A percentile compares a stretch with the other conserved stretches of the same genome.
These are phyloP conservation scores for Lipomyces sp. DNA, from an alignment of 805 yeast species.

Conservation along the genomic window DNA sequence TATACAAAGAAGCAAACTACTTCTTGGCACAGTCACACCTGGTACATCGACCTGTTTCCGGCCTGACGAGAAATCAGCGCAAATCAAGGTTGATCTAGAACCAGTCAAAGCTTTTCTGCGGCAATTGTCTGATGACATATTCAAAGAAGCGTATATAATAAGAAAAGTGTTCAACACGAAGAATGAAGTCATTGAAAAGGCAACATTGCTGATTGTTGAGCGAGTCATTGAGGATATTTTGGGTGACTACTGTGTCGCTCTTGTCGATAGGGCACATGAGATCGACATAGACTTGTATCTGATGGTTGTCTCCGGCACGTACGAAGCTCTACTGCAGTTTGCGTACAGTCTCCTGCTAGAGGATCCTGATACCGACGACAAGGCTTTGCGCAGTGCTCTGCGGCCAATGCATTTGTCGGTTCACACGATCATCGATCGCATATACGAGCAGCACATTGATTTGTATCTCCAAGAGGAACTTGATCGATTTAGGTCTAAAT, in stretches of 20 bases:
- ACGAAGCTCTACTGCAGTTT: conserved; percentile 36
- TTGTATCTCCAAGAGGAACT: conserved; percentile 44
- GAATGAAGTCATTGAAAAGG: conserved; percentile 48
- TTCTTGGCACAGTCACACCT: conserved; percentile 21
- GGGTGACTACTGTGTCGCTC: conserved; percentile 38
- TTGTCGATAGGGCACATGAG: conserved; percentile 38
- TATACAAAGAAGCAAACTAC: conserved; percentile 37
- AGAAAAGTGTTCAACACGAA: conserved; percentile 53
- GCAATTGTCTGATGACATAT: conserved; percentile 48
- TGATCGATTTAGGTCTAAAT: conserved; percentile 38
- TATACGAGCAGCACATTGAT: conserved; percentile 41
- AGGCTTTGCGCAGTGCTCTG: conserved; percentile 10
- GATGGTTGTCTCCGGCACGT: conserved; percentile 49
- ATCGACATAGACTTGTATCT: conserved; percentile 43
- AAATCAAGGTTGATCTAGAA: conserved; percentile 34
- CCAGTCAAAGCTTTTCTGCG: conserved; percentile 34
- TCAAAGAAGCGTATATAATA: conserved; percentile 49
- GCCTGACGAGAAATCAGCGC: conserved; percentile 17
- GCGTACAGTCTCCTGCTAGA: conserved; percentile 40
- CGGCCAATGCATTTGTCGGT: conserved; percentile 34
- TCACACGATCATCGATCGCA: conserved; percentile 37
- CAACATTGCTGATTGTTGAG: conserved; percentile 54
- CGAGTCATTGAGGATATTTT: conserved; percentile 48
- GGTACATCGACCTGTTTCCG: conserved; percentile 23
- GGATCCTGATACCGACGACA: conserved; percentile 19